A percentile compares a stretch with the other conserved stretches of the same genome.
phyloP scores from a whole-genome alignment of 2,329 filamentous ascomycete species.

The Diaporthe sp. region DNA sequence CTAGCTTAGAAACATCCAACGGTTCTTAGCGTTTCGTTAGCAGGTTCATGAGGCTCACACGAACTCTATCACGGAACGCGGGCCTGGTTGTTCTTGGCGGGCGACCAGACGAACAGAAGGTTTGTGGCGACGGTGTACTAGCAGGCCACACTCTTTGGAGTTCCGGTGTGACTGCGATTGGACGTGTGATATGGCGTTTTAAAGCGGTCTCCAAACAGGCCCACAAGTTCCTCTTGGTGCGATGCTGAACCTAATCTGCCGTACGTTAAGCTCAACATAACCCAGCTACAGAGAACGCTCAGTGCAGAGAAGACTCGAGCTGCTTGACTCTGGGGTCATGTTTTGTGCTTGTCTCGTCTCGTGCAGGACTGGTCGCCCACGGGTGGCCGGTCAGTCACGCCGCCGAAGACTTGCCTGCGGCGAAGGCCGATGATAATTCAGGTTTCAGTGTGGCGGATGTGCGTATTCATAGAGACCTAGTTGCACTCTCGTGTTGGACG shows the following conservation, averaged over 20 bases:
- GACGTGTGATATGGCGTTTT: conserved; percentile 29
- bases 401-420: conserved; percentile 3
- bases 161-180: conserved; percentile 34
- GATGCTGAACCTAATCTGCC: conserved; percentile 23
- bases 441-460: conserved; percentile 11
- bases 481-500: not conserved
- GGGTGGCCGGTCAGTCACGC: conserved; percentile 1
- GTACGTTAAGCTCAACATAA: not conserved
- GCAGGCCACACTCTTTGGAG: not conserved
- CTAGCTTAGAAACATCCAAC: conserved; percentile 35
- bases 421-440: not conserved
- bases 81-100: conserved; percentile 21
- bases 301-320: conserved; percentile 2
- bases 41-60: conserved; percentile 33
- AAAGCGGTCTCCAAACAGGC: conserved; percentile 25
- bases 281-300: not conserved
- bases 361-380: conserved; percentile 11
- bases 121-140: not conserved
- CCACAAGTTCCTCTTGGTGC: conserved; percentile 14
- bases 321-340: conserved; percentile 18
- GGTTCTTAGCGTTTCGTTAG: conserved; percentile 37
- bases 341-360: conserved; percentile 12
- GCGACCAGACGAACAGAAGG: conserved; percentile 29
- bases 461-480: not conserved
- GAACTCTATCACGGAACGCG: conserved; percentile 21